These are phyloP conservation scores for Daldinia childiae DNA, from an alignment of 495 filamentous ascomycete genomes.

Conservation along the genomic window DNA sequence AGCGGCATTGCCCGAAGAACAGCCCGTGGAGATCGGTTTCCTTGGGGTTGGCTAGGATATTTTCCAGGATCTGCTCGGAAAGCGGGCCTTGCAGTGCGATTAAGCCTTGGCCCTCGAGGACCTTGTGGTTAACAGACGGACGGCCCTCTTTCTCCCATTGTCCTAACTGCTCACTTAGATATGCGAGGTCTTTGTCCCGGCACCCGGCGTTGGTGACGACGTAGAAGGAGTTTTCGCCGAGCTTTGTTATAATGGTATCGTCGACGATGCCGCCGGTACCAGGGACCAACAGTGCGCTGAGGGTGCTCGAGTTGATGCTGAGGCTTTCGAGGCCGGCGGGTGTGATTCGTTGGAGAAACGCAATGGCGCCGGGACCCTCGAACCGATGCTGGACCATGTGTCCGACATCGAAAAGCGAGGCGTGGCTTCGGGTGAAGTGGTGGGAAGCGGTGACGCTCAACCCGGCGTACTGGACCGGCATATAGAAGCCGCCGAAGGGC, in stretches of 20 bases:
- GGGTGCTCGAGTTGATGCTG: slow-evolving; percentile 67
- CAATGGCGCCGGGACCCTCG: slow-evolving; percentile 77
- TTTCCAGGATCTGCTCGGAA: slow-evolving; percentile 68
- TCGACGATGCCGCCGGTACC: slow-evolving; percentile 90
- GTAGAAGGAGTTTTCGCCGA: slow-evolving; percentile 78
- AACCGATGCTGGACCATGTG: slow-evolving; percentile 79
- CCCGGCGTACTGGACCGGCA: slow-evolving; percentile 89
- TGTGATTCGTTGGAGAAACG: slow-evolving; percentile 81
- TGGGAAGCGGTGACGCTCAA: slow-evolving; percentile 82
- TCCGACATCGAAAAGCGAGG: slow-evolving; percentile 88
- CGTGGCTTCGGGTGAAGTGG: slow-evolving; percentile 83
- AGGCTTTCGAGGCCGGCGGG: slow-evolving; percentile 68
- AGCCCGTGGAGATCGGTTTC: slow-evolving; percentile 70
- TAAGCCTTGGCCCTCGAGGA: slow-evolving; percentile 74
- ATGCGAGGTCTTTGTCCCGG: slow-evolving; percentile 83
- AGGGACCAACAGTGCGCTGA: slow-evolving; percentile 81
- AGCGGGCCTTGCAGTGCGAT: slow-evolving; percentile 90
- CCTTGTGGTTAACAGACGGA: slow-evolving; percentile 44
- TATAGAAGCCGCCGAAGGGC: slow-evolving; percentile 90
- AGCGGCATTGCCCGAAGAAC: slow-evolving; percentile 81
- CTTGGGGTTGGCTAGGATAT: slow-evolving; percentile 59
- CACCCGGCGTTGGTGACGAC: slow-evolving; percentile 97
- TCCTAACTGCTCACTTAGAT: slow-evolving; percentile 72
- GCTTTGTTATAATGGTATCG: slow-evolving; percentile 86
- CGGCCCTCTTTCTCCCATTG: slow-evolving; percentile 63